Evolutionary conservation across 2,329 filamentous ascomycete genomes (phyloP), one percentile per base, ranked within the genome.

Genomic region (Grosmannia clavigera): DNA sequence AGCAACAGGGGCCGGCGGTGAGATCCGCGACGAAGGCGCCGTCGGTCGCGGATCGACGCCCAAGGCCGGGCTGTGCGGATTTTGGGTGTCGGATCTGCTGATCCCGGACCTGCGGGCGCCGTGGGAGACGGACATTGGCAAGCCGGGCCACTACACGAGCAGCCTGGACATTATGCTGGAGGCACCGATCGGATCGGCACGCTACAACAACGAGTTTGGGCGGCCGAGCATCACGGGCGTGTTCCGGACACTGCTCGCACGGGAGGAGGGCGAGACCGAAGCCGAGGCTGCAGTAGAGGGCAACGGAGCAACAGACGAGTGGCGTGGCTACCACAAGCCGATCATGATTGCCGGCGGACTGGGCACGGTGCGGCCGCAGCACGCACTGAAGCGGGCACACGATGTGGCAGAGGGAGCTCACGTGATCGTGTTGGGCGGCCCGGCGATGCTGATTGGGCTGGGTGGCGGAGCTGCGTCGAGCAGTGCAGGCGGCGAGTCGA

Each of bases 261-360:
- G 33, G 33, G 33, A 5, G n/a, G 58, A 55, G 52, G 80, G 84
- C 61, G 82, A 81, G 50, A 77, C 81, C 62, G 72, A 74, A 46
- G 75, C 69, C 22, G 61, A 35, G 3, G 14, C 11, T 29, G 19
- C 3, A 2, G 38, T 68, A 1, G 79, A 79, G 25, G 90, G 95
- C 66, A 14, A 14, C 22, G 22, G 19, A 35, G 2, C 22, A 14
- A 35, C 29, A 10, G 9, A 35, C n/a, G 40, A 40, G 52, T 81
- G 90, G 68, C 82, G 92, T 66, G 94, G 94, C 29, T 99, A 95
- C 71, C 94, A 97, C 75, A 99, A 99, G 76, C 94, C 94, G 11
- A 96, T 96, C 72, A 95, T 96, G 90, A 90, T 99, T 74, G 94
- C 94, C 63, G 94, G 94, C 69, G 94, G 94, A 70, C 84, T 97